Conservation (phyloP, 2,329 filamentous ascomycete genomes). For the Botrytis tulipae region DNA sequence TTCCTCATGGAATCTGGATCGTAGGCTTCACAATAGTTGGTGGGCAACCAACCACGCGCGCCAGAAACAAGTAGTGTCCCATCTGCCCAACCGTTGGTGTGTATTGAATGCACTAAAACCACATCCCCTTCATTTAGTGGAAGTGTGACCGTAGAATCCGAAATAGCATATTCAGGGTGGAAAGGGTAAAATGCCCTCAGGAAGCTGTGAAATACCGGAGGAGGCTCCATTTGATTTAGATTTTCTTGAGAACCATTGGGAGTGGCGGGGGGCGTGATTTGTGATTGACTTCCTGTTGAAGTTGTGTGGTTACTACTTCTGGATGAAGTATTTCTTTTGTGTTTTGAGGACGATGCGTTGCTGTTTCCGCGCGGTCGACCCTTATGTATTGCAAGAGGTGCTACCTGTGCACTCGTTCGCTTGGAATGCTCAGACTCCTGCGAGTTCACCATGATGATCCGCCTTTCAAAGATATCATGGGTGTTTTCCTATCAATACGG, state of each 20-base stretch:
- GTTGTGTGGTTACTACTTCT: conserved; percentile 31
- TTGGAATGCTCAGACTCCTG: conserved; percentile 33
- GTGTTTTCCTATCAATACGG: neutral
- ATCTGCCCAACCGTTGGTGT: conserved; percentile 98
- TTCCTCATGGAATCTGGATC: conserved; percentile 84
- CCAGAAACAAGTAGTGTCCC: conserved; percentile 85
- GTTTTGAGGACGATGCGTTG: conserved; percentile 41
- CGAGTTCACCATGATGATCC: conserved; percentile 36
- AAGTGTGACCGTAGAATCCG: conserved; percentile 84
- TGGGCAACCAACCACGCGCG: conserved; percentile 90
- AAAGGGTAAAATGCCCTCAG: conserved; percentile 93
- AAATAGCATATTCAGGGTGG: conserved; percentile 71
- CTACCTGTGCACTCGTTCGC: conserved; percentile 60
- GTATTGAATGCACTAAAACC: conserved; percentile 90
- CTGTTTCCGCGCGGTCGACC: conserved; percentile 39
- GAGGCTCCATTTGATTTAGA: conserved; percentile 43
- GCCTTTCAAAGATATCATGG: conserved; percentile 14
- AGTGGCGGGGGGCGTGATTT: conserved; percentile 76
- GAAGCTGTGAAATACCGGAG: conserved; percentile 85
- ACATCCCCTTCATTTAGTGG: conserved; percentile 88
- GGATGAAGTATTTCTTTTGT: conserved; percentile 46
- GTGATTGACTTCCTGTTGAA: conserved; percentile 40
- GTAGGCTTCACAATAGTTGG: conserved; percentile 96
- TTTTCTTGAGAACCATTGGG: conserved; percentile 66
- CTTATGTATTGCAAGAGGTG: conserved; percentile 56